Evolutionary conservation across 371 early-diverging fungal species (phyloP).

Genomic region (Mortierella sp.): DNA sequence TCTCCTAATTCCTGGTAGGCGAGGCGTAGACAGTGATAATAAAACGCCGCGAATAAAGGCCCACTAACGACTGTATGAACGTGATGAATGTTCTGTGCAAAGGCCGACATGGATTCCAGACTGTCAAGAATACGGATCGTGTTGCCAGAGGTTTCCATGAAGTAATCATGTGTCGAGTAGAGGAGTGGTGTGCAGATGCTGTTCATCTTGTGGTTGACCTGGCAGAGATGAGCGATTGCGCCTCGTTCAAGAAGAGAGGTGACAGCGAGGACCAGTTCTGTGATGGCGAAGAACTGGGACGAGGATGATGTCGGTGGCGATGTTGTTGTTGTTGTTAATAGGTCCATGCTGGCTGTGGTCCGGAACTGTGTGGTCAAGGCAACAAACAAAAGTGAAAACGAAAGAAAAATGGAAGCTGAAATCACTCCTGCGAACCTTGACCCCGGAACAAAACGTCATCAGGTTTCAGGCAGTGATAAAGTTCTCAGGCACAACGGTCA

Average conservation of each 20-base stretch:
- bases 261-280: background rate
- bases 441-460: too few species aligned
- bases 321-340: background rate
- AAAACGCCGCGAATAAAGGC: background rate
- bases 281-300: background rate
- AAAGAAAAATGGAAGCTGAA: background rate
- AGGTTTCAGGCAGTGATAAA: too few species aligned
- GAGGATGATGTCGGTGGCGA: background rate
- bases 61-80: background rate
- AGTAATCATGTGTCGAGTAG: background rate
- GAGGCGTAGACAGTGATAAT: background rate
- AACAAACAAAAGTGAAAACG: background rate
- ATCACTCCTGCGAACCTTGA: too few species aligned
- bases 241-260: background rate
- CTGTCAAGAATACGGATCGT: background rate
- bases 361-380: background rate
- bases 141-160: background rate
- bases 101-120: background rate
- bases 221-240: background rate
- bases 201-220: background rate
- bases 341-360: background rate
- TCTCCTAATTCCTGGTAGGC: background rate
- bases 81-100: background rate
- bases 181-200: background rate
- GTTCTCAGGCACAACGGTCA: too few species aligned